Evolutionary conservation across 208 protist genomes (phyloP).

Genomic region (Leishmania lainsoni): DNA sequence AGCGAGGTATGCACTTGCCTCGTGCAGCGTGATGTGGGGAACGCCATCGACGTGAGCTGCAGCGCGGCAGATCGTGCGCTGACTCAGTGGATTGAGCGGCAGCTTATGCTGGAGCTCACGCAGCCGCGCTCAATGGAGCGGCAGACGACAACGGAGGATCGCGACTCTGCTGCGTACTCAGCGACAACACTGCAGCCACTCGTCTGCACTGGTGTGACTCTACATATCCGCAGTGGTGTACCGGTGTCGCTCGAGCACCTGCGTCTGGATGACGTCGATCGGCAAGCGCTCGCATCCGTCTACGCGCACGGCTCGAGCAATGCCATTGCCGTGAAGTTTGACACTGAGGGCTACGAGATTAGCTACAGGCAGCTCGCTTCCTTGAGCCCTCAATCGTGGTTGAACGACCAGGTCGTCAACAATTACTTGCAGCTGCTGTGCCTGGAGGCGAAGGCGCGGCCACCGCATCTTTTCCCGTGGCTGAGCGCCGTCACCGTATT

Average conservation of each 20-base stretch:
- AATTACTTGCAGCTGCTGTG: conserved; percentile 76
- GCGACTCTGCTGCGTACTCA: neutral
- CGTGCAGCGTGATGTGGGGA: conserved; percentile 24
- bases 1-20: conserved; percentile 26
- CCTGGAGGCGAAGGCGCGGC: conserved; percentile 16
- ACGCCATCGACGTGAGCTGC: conserved; percentile 7
- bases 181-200: neutral
- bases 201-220: conserved; percentile 38
- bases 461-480: neutral
- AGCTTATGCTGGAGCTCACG: conserved; percentile 23
- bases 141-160: neutral
- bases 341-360: conserved; percentile 43
- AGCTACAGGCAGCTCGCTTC: conserved; percentile 68
- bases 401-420: conserved; percentile 89
- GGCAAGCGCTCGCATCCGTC: conserved; percentile 20
- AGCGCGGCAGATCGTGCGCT: conserved; percentile 39
- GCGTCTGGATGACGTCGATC: conserved; percentile 47
- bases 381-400: conserved; percentile 52
- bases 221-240: conserved; percentile 42
- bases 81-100: conserved; percentile 43
- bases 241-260: conserved; percentile 36
- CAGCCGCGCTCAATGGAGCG: neutral
- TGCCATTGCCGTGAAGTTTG: conserved; percentile 33
- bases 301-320: conserved; percentile 28
- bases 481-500: conserved; percentile 19